Evolutionary conservation across 2,329 filamentous ascomycete species (phyloP).

Genomic region (Colletotrichum eleusines): DNA sequence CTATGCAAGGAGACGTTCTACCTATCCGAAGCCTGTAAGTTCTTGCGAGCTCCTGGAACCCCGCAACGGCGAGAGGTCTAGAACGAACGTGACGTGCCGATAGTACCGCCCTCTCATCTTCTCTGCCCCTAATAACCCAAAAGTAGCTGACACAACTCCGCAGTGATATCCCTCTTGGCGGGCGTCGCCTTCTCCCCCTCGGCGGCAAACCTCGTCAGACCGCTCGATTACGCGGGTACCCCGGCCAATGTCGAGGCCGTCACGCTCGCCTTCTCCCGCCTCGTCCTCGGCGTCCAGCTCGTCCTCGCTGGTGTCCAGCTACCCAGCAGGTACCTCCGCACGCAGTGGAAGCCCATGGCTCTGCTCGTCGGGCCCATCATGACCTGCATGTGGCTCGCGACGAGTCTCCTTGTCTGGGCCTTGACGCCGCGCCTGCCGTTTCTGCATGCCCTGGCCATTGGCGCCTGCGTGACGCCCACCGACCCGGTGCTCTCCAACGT

Average conservation of each 20-base stretch:
- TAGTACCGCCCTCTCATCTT: not conserved
- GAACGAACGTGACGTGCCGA: slow-evolving; percentile 1
- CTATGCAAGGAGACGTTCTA: slow-evolving; percentile 92
- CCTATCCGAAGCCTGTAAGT: slow-evolving; percentile 87
- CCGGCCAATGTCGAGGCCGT: slow-evolving; percentile 74
- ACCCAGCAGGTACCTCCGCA: slow-evolving; percentile 82
- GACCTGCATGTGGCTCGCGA: slow-evolving; percentile 87
- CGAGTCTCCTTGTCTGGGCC: slow-evolving; percentile 82
- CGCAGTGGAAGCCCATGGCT: slow-evolving; percentile 81
- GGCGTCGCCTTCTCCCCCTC: slow-evolving; percentile 84
- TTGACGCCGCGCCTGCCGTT: slow-evolving; percentile 79
- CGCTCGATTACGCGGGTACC: slow-evolving; percentile 76
- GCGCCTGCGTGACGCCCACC: slow-evolving; percentile 90
- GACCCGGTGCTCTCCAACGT: slow-evolving; percentile 90
- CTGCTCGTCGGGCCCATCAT: slow-evolving; percentile 87
- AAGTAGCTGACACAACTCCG: slow-evolving; percentile 24
- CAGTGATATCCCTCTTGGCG: slow-evolving; percentile 86
- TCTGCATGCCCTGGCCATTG: slow-evolving; percentile 83
- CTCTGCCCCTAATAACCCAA: not conserved
- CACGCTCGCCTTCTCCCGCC: slow-evolving; percentile 83
- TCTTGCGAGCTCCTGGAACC: not conserved
- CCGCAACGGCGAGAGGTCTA: not conserved
- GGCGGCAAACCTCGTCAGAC: slow-evolving; percentile 81
- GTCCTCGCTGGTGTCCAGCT: slow-evolving; percentile 90
- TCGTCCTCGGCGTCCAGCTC: slow-evolving; percentile 91